Percentiles rank a stretch among this genome's conserved stretches.
These are phyloP conservation scores for Hypoxylon sp. DNA, from an alignment of 2,329 filamentous ascomycete species.

Conservation along the genomic window DNA sequence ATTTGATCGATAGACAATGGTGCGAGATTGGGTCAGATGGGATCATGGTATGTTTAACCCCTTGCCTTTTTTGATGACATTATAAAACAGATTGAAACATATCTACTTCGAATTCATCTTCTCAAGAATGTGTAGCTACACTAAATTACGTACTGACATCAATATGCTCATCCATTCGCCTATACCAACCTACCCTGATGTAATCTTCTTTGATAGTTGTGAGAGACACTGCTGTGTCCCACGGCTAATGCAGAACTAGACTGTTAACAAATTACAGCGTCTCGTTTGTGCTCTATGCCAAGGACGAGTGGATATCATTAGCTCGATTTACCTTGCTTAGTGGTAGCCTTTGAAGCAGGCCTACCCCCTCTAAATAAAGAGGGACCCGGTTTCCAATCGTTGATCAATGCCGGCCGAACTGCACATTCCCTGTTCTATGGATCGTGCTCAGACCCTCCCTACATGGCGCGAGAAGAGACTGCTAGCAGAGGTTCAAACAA, in stretches of 20 bases:
- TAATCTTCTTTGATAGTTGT: conserved; percentile 21
- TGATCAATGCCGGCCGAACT: conserved; percentile 42
- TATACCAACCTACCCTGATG: background rate
- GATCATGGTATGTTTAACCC: conserved; percentile 34
- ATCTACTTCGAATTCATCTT: conserved; percentile 23
- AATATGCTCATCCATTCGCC: background rate
- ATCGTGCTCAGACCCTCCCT: conserved; percentile 13
- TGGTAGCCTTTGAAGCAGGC: conserved; percentile 26
- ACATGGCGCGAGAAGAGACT: conserved; percentile 1
- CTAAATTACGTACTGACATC: conserved; percentile 13
- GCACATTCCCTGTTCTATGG: conserved; percentile 37
- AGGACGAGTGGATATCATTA: conserved; percentile 32
- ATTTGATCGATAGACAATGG: conserved; percentile 40
- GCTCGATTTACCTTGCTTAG: conserved; percentile 27
- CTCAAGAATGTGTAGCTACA: background rate
- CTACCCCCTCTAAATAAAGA: conserved; percentile 30
- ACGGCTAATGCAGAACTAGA: conserved; percentile 1
- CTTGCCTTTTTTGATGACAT: conserved; percentile 12
- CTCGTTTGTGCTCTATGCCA: conserved; percentile 37
- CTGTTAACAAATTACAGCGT: conserved; percentile 35
- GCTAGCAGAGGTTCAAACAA: conserved; percentile 21
- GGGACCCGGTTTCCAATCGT: conserved; percentile 28
- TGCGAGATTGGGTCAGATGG: conserved; percentile 49
- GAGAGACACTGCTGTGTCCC: conserved; percentile 17
- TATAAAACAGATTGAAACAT: conserved; percentile 33